Evolutionary conservation across 495 filamentous ascomycete genomes (phyloP), one percentile per base, ranked within the genome.

Genomic region (Annulohypoxylon bovei): DNA sequence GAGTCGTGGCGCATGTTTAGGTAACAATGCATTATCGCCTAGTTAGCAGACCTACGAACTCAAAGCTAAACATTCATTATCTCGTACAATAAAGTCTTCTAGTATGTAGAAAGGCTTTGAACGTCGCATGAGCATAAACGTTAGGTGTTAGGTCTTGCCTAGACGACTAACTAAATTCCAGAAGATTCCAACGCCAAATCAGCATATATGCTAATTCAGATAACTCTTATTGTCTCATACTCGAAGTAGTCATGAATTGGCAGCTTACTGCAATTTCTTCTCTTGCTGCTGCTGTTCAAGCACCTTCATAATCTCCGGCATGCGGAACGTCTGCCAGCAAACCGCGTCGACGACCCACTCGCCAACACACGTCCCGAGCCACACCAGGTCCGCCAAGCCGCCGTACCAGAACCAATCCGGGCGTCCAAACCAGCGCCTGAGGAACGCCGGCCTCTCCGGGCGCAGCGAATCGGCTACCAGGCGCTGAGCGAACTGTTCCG

Each of bases 381-480:
- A 84, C 3, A 71, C 74, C n/a, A 50, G 0, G 0, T 25, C 44
- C 2, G 82, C 70, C 70, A 75, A 52, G 0, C 83, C 83, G 2
- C 83, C 83, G 0, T 71, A 76, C 81, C 81, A 84, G 57, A 84
- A 83, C 79, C 82, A 85, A 61, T 84, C 82, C 6, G 83, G 78
- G 14, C 82, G 57, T 1, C 82, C 82, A 14, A 85, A 74, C 81
- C 79, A 82, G 14, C 65, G 44, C 3, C 81, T 62, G 27, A 83
- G 20, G 27, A 80, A 59, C 39, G 66, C 18, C 4, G 82, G 80
- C 12, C 68, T 57, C 67, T 81, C 81, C 0, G 71, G 62, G 37
- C 62, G 63, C 9, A 86, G 68, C 22, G 82, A 83, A 14, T 70
- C 71, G 8, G 32, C 25, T 1, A 84, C 80, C 12, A 84, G 42